These are phyloP conservation scores for Mycena polygramma DNA, from an alignment of 768 basidiomycete species.

Conservation along the genomic window DNA sequence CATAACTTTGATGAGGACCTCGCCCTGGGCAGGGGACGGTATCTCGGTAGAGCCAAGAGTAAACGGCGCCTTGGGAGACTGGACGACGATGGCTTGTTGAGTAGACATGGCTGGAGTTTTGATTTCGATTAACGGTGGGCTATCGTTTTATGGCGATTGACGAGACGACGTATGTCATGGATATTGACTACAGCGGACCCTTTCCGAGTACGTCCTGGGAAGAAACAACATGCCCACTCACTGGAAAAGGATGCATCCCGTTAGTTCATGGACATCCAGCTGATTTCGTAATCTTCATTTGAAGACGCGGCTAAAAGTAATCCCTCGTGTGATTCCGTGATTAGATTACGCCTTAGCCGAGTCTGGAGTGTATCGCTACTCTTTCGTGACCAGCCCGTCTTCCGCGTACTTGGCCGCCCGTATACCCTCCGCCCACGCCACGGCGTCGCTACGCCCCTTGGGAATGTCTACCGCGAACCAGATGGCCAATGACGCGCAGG, in stretches of 20 bases:
- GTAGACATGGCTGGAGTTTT: neutral
- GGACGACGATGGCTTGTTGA: constrained; percentile 18
- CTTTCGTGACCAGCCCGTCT: constrained; percentile 34
- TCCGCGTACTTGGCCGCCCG: constrained; percentile 38
- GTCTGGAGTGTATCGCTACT: constrained; percentile 13
- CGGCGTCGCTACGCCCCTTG: constrained; percentile 74
- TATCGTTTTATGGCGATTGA: no score
- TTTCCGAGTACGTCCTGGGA: no score
- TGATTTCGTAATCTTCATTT: no score
- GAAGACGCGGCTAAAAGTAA: no score
- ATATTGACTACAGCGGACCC: no score
- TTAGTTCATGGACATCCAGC: no score
- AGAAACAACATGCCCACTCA: no score
- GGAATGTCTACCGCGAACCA: constrained; percentile 80
- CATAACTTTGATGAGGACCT: constrained; percentile 27
- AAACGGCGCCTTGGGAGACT: constrained; percentile 20
- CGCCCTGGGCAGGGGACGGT: constrained; percentile 9
- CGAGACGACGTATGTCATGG: no score
- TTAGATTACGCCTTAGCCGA: neutral
- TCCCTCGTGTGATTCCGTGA: no score
- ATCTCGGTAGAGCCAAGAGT: neutral
- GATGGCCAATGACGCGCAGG: constrained; percentile 75
- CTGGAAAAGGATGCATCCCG: no score
- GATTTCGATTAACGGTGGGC: no score
- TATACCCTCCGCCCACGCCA: constrained; percentile 63